These are phyloP conservation scores for Zymoseptoria crescenta DNA, from an alignment of 2,329 filamentous ascomycete species.

Conservation along the genomic window DNA sequence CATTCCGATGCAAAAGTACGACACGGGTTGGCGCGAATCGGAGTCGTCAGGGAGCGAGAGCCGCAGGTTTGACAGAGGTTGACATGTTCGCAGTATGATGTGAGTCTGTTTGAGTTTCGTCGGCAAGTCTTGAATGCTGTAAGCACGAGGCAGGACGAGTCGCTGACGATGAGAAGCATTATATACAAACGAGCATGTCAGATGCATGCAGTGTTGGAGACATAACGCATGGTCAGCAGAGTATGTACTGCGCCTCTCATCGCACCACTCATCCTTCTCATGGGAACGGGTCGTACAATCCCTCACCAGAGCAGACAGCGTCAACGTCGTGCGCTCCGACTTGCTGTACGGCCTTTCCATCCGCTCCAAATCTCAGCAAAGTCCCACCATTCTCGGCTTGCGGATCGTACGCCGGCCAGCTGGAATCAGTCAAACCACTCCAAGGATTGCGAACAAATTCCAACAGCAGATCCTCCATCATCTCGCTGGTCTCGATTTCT, in stretches of 20 bases:
- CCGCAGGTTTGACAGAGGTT: neutral
- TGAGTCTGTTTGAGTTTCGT: too few relatives aligned
- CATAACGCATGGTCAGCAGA: neutral
- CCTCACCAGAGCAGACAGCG: constrained; percentile 10
- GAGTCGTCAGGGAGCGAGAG: neutral
- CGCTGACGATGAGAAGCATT: neutral
- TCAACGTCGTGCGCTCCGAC: constrained; percentile 12
- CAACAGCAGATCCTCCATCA: constrained; percentile 32
- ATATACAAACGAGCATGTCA: neutral
- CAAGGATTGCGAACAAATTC: constrained; percentile 30
- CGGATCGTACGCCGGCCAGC: constrained; percentile 28
- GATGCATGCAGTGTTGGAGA: neutral
- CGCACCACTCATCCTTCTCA: neutral
- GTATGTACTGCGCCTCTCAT: neutral
- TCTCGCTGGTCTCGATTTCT: constrained; percentile 24
- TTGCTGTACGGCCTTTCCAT: constrained; percentile 14
- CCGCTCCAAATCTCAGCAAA: constrained; percentile 16
- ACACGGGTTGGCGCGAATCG: neutral
- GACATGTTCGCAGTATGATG: neutral
- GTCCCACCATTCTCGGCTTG: constrained; percentile 8
- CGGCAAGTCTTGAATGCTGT: too few relatives aligned
- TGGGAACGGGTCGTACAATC: neutral
- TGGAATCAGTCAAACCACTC: constrained; percentile 19
- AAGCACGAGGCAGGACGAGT: neutral
- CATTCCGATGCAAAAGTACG: neutral